Base-by-base conservation (phyloP, 257 asterid species). In the Fraxinus pennsylvanica region DNA sequence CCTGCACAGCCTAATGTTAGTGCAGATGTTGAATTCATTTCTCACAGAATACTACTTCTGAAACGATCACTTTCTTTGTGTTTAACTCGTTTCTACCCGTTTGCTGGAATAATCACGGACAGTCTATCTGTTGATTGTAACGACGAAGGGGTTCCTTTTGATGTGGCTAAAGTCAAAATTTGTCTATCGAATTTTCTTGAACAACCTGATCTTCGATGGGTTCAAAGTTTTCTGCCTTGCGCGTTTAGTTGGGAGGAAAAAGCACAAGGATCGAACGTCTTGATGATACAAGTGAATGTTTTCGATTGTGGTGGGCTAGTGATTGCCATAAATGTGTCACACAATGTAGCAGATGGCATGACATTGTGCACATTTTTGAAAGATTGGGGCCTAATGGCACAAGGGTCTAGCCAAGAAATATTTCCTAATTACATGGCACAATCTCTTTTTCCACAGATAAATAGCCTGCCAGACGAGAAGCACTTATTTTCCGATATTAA, bases 31-130 rank as follows among this genome's bases (percentile, higher is more conserved):
- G 13, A 76, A 9, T 70, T 38, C 74, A 74, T 63, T 72, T 81
- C 85, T 3, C 21, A n/a, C 1, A 79, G 76, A 6, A 66, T 81
- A 0, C 83, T 76, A 7, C 29, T 30, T 57, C 85, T 88, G 30
- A 84, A 84, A 45, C 77, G 73, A 1, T 86, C 92, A 0, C 90
- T 88, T 13, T 84, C 92, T 2, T 8, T 35, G 4, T 81, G 86
- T 2, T 78, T 88, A 6, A 74, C 87, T 0, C 85, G 38, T 30
- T 88, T 76, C 59, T 86, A 86, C 50, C 90, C 92, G 32, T 78
- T 88, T 0, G 92, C 90, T 0, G 92, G 92, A 1, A 36, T 85
- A 54, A n/a, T 83, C 83, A 82, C 78, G n/a, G 86, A 84, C 69
- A 12, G 33, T 0, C 43, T 81, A 41, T 86, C 89, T 52, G 27